These are phyloP conservation scores for maize (Zea mays) DNA, from an alignment of 176 grass and related monocot species.

Conservation along the genomic window DNA sequence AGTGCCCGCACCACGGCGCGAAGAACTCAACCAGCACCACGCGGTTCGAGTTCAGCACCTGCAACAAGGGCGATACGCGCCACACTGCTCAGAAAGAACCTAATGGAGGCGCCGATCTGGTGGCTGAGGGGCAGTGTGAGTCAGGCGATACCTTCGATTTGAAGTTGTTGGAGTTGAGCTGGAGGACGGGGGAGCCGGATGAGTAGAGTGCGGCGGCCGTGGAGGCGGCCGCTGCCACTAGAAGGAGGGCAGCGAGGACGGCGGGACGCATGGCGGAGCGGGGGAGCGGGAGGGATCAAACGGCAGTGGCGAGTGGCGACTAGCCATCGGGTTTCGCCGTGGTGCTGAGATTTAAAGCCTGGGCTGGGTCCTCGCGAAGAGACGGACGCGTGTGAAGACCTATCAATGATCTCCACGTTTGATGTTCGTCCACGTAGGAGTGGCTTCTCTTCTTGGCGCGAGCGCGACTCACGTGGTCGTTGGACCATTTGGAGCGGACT, in stretches of 20 bases:
- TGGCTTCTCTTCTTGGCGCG: constrained; percentile 30
- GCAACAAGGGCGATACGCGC: constrained; percentile 15
- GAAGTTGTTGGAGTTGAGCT: constrained; percentile 91
- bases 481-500: not conserved
- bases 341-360: constrained; percentile 37
- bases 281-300: constrained; percentile 5
- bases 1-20: constrained; percentile 98
- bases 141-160: constrained; percentile 72
- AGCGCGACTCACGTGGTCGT: not conserved
- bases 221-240: constrained; percentile 35
- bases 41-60: constrained; percentile 88
- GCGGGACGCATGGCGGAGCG: constrained; percentile 50
- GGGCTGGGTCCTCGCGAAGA: not conserved
- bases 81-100: not conserved
- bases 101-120: constrained; percentile 41
- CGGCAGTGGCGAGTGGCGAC: not conserved
- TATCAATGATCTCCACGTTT: constrained; percentile 56
- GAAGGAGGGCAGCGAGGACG: constrained; percentile 43
- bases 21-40: constrained; percentile 97
- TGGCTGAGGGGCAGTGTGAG: not conserved
- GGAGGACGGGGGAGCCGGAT: constrained; percentile 79
- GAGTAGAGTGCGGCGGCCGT: constrained; percentile 76
- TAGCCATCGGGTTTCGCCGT: not conserved
- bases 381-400: constrained; percentile 66
- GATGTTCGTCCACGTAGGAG: constrained; percentile 32